These are phyloP conservation scores for Leucocoprinus sp. DNA, from an alignment of 768 basidiomycete species.

Conservation along the genomic window DNA sequence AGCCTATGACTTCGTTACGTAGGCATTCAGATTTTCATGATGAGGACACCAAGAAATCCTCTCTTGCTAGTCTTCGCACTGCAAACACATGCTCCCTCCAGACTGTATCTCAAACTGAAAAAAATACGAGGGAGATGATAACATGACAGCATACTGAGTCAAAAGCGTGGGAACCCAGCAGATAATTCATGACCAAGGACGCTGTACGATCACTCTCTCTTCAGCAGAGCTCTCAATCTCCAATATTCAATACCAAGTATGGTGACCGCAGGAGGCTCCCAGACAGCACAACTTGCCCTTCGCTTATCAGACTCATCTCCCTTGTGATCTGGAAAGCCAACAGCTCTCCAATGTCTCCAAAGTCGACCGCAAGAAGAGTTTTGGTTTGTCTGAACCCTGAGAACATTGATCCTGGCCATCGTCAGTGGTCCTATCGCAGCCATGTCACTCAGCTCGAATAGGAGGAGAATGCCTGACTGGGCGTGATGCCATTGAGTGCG, in stretches of 20 bases:
- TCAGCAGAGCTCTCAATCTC: constrained; percentile 26
- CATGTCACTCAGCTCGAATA: constrained; percentile 75
- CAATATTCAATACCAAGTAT: constrained; percentile 47
- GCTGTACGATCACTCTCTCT: constrained; percentile 39
- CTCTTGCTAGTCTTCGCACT: too few species aligned
- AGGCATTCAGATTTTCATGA: too few species aligned
- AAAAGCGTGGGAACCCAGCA: too few species aligned
- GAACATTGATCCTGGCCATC: constrained; percentile 91
- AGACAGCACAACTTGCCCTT: constrained; percentile 41
- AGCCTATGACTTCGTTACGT: too few species aligned
- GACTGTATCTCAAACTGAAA: too few species aligned
- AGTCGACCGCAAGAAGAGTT: constrained; percentile 80
- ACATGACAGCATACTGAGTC: too few species aligned
- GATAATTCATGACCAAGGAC: too few species aligned
- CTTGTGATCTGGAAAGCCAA: constrained; percentile 32
- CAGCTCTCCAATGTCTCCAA: constrained; percentile 37
- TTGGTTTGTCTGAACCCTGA: constrained; percentile 90
- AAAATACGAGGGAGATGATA: too few species aligned
- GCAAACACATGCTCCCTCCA: too few species aligned
- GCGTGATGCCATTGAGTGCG: constrained; percentile 78
- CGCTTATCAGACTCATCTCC: constrained; percentile 30
- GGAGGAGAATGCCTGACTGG: constrained; percentile 54
- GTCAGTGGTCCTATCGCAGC: constrained; percentile 89
- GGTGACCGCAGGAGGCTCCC: constrained; percentile 62
- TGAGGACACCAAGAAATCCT: too few species aligned